Percentiles rank a stretch among this genome's conserved stretches.
Conservation (phyloP, 2,329 filamentous ascomycete genomes). For the Sporothrix sp. region DNA sequence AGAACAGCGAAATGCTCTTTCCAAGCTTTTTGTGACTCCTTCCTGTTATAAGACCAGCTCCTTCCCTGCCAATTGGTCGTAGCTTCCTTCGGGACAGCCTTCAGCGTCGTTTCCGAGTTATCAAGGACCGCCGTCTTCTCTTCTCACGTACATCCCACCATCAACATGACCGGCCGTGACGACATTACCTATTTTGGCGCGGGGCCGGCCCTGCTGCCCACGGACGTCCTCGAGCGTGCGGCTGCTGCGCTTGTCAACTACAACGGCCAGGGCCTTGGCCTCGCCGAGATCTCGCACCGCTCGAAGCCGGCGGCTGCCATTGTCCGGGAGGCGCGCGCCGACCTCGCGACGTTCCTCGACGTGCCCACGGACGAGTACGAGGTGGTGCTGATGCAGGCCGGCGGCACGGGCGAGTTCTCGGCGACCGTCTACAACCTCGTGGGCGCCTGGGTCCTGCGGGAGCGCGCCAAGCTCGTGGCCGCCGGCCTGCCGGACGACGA, state of each 20-base stretch:
- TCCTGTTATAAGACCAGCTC: not conserved
- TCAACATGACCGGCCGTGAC: conserved; percentile 17
- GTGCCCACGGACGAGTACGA: conserved; percentile 70
- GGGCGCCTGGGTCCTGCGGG: conserved; percentile 66
- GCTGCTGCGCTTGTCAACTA: conserved; percentile 73
- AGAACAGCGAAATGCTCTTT: not conserved
- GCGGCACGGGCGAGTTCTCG: conserved; percentile 78
- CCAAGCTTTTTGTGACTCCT: not conserved
- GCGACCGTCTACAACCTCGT: conserved; percentile 78
- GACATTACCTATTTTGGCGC: conserved; percentile 57
- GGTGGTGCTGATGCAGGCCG: conserved; percentile 77
- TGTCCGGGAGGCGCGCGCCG: conserved; percentile 66
- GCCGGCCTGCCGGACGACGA: conserved; percentile 33
- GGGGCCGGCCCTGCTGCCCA: conserved; percentile 79
- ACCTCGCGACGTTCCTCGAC: conserved; percentile 64
- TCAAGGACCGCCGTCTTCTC: not conserved
- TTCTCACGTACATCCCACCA: not conserved
- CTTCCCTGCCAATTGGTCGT: conserved; percentile 1
- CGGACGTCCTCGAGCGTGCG: conserved; percentile 66
- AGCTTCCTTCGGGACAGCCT: not conserved
- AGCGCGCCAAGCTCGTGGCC: conserved; percentile 46
- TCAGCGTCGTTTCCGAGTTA: not conserved
- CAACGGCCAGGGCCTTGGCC: conserved; percentile 68
- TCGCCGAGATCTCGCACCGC: conserved; percentile 86
- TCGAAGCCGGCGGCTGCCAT: conserved; percentile 69